Percentiles rank a stretch among this genome's conserved stretches.
Conservation (phyloP, 1,139 yeast species). For the Hanseniaspora sp. region DNA sequence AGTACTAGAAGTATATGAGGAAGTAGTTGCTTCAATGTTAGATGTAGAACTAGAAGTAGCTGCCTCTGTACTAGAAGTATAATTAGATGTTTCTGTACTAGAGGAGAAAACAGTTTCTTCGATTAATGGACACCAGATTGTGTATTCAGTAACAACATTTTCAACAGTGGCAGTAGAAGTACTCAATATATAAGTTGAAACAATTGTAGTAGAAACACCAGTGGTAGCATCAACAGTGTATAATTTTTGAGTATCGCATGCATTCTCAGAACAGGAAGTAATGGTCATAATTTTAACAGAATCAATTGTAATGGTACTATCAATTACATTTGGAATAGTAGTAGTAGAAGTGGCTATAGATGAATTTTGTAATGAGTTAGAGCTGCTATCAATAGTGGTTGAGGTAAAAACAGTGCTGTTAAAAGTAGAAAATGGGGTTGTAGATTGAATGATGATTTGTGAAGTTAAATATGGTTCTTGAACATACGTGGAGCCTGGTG, state of each 20-base stretch:
- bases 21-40: too few relatives aligned
- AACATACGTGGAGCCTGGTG: too few relatives aligned
- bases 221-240: conserved; percentile 20
- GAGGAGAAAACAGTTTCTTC: conserved; percentile 10
- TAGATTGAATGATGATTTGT: neutral
- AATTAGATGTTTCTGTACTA: neutral
- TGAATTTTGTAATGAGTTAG: neutral
- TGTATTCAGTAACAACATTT: conserved; percentile 24
- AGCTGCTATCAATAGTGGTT: too few relatives aligned
- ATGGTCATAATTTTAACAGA: conserved; percentile 29
- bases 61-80: neutral
- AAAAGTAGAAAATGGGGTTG: conserved; percentile 1
- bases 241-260: conserved; percentile 25
- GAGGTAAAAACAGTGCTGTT: conserved; percentile 14
- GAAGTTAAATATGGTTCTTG: too few relatives aligned
- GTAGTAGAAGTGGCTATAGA: conserved; percentile 14
- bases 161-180: conserved; percentile 20
- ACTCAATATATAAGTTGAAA: conserved; percentile 18
- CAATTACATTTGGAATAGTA: conserved; percentile 2
- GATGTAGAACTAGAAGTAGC: neutral
- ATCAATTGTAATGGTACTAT: conserved; percentile 8
- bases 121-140: conserved; percentile 29
- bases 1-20: too few relatives aligned
- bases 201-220: conserved; percentile 30
- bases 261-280: conserved; percentile 33